Evolutionary conservation across 1,284 basidiomycete species (phyloP), one percentile per base, ranked within the genome.

Genomic region (Cryptococcus jaspeensis): DNA sequence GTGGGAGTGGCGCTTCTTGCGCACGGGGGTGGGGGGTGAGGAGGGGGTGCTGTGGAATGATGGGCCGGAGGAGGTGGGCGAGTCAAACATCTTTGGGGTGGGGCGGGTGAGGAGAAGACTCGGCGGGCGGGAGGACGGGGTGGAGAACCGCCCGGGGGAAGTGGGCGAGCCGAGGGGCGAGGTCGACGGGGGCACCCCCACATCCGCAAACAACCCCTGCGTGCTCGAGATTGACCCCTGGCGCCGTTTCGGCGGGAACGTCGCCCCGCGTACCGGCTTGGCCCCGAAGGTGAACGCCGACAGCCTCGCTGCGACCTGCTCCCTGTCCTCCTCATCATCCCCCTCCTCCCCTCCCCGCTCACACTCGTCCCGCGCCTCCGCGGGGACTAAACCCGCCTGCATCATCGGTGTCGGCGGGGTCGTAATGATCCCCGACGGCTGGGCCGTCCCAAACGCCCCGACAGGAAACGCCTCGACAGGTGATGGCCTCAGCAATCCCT

Each of bases 1-100:
- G 56, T 76, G 74, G 2, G 73, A 75, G 55, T 75, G 74, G 5
- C 70, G 68, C 50, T 64, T 69, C 51, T 64, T 69, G 41, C 64
- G 52, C 6, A 58, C 59, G 7, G 65, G 63, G 5, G 65, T 64
- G 12, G 69, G 63, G 6, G 70, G 67, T 3, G 67, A 65, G 2
- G 63, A 58, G 2, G 69, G 64, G 3, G 61, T 51, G 13, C 52
- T 54, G 11, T 50, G 50, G 7, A 53, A 42, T 49, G 50, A 48
- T 3, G 53, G 48, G 1, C 58, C 55, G 1, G 53, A 42, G 38
- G 64, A 35, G 5, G 59, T 50, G 2, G 64, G 59, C 13, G 68
- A 58, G 20, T 58, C 61, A 36, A 66, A 59, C 7, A 54, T 28
- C 0, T 62, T 40, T 9, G 70, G 68, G 12, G 70, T 69, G 6